A percentile compares a stretch with the other conserved stretches of the same genome.
phyloP scores from a whole-genome alignment of 139 green algal genomes.

The Ettlia oleoabundans region DNA sequence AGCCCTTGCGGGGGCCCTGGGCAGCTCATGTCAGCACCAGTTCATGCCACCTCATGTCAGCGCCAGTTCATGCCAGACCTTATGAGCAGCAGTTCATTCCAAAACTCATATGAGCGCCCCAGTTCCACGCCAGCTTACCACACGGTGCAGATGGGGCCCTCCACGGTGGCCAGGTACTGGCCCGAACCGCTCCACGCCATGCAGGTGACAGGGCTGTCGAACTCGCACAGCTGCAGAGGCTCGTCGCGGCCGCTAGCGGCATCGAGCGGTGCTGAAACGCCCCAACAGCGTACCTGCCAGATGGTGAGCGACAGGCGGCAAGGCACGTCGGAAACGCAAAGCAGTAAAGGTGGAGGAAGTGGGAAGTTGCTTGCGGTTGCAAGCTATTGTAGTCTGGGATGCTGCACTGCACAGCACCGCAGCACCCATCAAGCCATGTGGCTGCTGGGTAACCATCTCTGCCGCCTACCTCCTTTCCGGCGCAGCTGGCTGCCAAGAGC shows the following conservation, averaged over 20 bases:
- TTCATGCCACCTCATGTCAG: too few relatives aligned
- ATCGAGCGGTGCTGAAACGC: conserved; percentile 15
- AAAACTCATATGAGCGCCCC: too few relatives aligned
- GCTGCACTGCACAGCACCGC: background rate
- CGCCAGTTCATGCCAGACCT: too few relatives aligned
- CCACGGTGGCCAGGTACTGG: conserved; percentile 28
- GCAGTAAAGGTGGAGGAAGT: background rate
- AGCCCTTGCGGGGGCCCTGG: too few relatives aligned
- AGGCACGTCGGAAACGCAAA: background rate
- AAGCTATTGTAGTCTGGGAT: too few relatives aligned
- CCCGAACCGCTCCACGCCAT: conserved; percentile 27
- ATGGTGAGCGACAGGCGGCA: background rate
- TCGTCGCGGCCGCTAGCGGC: conserved; percentile 21
- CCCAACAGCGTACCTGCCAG: conserved; percentile 35
- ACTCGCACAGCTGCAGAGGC: conserved; percentile 28
- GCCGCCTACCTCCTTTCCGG: conserved; percentile 4
- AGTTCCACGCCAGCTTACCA: conserved; percentile 7
- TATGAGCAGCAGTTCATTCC: too few relatives aligned
- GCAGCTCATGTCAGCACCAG: too few relatives aligned
- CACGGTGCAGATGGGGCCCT: conserved; percentile 36
- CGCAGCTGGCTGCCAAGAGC: background rate
- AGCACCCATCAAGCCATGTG: background rate
- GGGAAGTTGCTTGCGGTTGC: background rate
- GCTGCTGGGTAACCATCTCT: too few relatives aligned
- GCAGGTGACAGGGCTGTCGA: conserved; percentile 30